Conservation (phyloP, 1,284 basidiomycete species). For the Phlebopus sp. region DNA sequence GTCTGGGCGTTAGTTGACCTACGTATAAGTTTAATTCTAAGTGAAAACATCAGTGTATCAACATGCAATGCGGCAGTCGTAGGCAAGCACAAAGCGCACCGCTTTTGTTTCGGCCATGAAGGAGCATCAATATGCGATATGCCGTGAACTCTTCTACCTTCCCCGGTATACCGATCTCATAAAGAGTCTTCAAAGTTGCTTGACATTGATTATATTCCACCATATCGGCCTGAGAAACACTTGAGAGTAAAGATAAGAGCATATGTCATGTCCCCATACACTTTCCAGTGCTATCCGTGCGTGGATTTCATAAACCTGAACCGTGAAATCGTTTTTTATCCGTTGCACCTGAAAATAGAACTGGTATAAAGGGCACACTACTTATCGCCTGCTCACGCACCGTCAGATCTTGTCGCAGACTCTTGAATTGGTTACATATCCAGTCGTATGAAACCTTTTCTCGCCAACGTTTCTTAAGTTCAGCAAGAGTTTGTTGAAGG, state of each 20-base stretch:
- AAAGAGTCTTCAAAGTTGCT: conserved; percentile 85
- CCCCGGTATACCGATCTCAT: conserved; percentile 89
- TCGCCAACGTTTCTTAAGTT: conserved; percentile 89
- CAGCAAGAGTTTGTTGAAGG: conserved; percentile 80
- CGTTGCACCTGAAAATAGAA: conserved; percentile 80
- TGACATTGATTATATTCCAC: conserved; percentile 99
- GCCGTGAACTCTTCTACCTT: conserved; percentile 94
- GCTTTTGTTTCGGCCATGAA: conserved; percentile 92
- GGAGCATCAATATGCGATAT: conserved; percentile 94
- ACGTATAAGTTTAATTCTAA: conserved; percentile 93
- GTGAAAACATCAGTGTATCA: conserved; percentile 14
- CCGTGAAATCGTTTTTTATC: conserved; percentile 98
- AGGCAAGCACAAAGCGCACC: conserved; percentile 50
- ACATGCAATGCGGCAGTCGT: conserved; percentile 1
- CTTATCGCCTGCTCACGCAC: conserved; percentile 49
- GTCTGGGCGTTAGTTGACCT: conserved; percentile 89
- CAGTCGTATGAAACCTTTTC: conserved; percentile 85
- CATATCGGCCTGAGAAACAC: conserved; percentile 75
- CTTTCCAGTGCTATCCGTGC: conserved; percentile 95
- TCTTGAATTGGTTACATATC: conserved; percentile 99
- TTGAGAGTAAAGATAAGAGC: conserved; percentile 13
- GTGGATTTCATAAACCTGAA: conserved; percentile 97
- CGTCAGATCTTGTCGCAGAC: conserved; percentile 94
- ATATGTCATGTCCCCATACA: conserved; percentile 45
- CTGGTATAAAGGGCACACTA: conserved; percentile 18